A percentile compares a stretch with the other conserved stretches of the same genome.
Conservation (phyloP, 2,329 filamentous ascomycete genomes). For the Neofusicoccum parvum region DNA sequence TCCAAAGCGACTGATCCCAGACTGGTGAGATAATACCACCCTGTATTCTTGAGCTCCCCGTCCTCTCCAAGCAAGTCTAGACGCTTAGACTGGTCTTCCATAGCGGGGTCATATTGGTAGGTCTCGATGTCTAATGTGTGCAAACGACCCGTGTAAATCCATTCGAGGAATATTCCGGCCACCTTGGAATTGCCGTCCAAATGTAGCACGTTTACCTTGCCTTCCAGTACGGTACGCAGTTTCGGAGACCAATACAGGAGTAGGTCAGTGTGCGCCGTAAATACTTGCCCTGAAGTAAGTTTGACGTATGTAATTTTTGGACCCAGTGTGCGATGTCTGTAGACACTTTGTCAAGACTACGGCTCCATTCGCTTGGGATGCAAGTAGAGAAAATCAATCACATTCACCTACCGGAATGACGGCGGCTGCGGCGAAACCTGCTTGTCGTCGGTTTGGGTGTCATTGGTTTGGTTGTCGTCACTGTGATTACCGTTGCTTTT, state of each 20-base stretch:
- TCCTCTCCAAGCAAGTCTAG: background rate
- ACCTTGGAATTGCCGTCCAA: background rate
- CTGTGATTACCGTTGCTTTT: too few relatives aligned
- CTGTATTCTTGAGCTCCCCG: background rate
- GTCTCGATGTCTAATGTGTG: background rate
- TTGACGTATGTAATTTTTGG: background rate
- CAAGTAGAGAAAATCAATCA: too few relatives aligned
- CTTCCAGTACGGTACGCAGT: background rate
- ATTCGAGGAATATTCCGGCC: background rate
- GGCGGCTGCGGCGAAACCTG: background rate
- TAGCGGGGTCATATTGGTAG: background rate
- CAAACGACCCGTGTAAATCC: background rate
- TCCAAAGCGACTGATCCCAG: background rate
- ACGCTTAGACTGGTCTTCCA: too few relatives aligned
- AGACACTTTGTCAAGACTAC: background rate
- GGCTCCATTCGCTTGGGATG: background rate
- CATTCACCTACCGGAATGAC: background rate
- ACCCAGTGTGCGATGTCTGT: background rate
- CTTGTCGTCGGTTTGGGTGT: too few relatives aligned
- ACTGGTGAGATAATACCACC: background rate
- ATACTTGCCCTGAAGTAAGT: background rate
- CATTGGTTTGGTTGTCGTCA: too few relatives aligned
- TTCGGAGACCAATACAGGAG: background rate
- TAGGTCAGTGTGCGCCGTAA: background rate
- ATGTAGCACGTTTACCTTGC: background rate